Base-by-base conservation (phyloP, 1,139 yeast species). In the Suhomyces atakaporum region DNA sequence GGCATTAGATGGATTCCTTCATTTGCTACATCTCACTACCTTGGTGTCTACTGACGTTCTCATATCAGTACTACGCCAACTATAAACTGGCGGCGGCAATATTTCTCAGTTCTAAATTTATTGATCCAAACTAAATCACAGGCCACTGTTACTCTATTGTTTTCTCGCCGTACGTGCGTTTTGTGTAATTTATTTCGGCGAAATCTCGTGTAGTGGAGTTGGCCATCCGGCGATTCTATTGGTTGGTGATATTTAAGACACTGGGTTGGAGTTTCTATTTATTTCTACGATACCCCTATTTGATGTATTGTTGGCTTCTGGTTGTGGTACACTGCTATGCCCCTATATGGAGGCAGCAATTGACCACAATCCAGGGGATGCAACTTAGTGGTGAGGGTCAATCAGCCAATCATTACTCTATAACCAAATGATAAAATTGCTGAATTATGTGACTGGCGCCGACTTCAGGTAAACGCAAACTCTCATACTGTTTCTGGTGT, bases 131-230 rank as follows among this genome's bases (percentile, higher is more conserved):
- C 15, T 22, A 23, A 22, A 22, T 23, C 32, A 29, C 32, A 29
- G 25, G 27, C 25, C 12, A 29, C 13, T 7, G 16, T 5, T 13
- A 19, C 9, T 16, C 13, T 16, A 12, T 32, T 29, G 36, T 10
- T 21, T 8, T 24, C 14, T 28, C 33, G 25, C 27, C 31, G 30
- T 13, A 26, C 13, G 25, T 21, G 34, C 27, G 19, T 20, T 43
- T 43, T 43, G 46, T 43, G 46, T 24, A 16, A 13, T 14, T 9
- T 18, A 16, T 40, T 43, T 43, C 46, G 44, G 38, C 44, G 46
- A 36, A 40, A 42, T 27, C 14, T 11, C 28, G 29, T 33, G 38
- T 31, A 25, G 26, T 24, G 26, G 12, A 15, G 4, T 15, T 24
- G 15, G 15, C 16, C n/a, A 11, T 7, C 25, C 1, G 5, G 14